Percentiles rank a stretch among this genome's conserved stretches.
Evolutionary conservation across 2,329 filamentous ascomycete species (phyloP).

Genomic region (Hypomyces rosellus): DNA sequence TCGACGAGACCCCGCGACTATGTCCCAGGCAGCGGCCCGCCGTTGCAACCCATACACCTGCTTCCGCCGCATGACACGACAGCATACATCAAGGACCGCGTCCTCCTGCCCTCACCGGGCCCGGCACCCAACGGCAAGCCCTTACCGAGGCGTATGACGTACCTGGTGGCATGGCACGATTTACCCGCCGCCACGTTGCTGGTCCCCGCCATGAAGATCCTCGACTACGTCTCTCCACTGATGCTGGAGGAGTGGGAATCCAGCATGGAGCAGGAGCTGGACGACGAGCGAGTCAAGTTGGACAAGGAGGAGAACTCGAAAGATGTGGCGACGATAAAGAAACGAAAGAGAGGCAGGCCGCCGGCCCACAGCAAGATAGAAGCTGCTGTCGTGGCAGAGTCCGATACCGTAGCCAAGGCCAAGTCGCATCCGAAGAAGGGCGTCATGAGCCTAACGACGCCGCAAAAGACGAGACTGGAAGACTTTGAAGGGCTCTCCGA

Average conservation of each 20-base stretch:
- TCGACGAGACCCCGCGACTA: slow-evolving; percentile 27
- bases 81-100: slow-evolving; percentile 51
- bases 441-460: slow-evolving; percentile 31
- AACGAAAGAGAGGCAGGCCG: slow-evolving; percentile 22
- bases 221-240: slow-evolving; percentile 53
- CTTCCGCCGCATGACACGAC: slow-evolving; percentile 43
- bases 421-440: slow-evolving; percentile 22
- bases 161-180: slow-evolving; percentile 51
- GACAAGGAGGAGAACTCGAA: slow-evolving; percentile 18
- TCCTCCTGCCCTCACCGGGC: slow-evolving; percentile 37
- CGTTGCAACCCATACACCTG: slow-evolving; percentile 41
- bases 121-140: slow-evolving; percentile 28
- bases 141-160: slow-evolving; percentile 41
- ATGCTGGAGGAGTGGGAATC: slow-evolving; percentile 53
- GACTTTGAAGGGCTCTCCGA: slow-evolving; percentile 26
- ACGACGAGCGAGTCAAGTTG: slow-evolving; percentile 29
- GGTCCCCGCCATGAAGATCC: slow-evolving; percentile 41
- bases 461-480: slow-evolving; percentile 25
- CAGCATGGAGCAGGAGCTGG: slow-evolving; percentile 35
- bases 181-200: slow-evolving; percentile 41
- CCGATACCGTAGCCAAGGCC: slow-evolving; percentile 17
- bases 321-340: slow-evolving; percentile 2
- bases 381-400: slow-evolving; percentile 23
- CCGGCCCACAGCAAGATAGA: slow-evolving; percentile 28
- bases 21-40: slow-evolving; percentile 41